phyloP scores from a whole-genome alignment of 2,329 filamentous ascomycete genomes.

The Hypoxylon sp. region DNA sequence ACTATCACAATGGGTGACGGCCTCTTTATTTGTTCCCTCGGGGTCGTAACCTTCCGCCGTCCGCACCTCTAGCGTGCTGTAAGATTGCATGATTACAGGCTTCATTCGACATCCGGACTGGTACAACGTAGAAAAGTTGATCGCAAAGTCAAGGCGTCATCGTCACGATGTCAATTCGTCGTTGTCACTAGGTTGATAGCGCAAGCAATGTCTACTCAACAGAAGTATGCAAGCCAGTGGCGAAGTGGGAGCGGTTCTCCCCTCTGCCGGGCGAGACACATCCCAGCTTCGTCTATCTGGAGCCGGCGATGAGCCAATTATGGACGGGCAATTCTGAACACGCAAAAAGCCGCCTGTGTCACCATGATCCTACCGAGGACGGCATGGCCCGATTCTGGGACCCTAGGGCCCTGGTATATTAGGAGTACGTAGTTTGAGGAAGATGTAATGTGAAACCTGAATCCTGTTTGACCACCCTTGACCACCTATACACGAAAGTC shows the following conservation, averaged over 20 bases:
- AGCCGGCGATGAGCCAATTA: conserved; percentile 5
- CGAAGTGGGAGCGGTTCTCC: neutral
- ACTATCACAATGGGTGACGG: neutral
- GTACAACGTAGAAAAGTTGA: neutral
- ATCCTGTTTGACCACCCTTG: neutral
- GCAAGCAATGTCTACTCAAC: neutral
- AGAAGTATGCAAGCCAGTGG: neutral
- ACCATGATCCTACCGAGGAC: conserved; percentile 5
- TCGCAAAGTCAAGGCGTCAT: neutral
- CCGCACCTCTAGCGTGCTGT: conserved; percentile 38
- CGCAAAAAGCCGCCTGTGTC: conserved; percentile 4
- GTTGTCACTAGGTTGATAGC: neutral
- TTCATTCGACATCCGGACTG: neutral
- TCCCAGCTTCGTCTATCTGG: neutral
- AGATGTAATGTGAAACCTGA: conserved; percentile 2
- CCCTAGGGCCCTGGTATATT: conserved; percentile 1
- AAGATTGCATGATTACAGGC: conserved; percentile 18
- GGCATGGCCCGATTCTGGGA: neutral
- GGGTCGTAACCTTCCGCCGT: conserved; percentile 9
- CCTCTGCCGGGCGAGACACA: neutral
- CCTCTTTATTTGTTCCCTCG: conserved; percentile 16
- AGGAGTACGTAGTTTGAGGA: conserved; percentile 5
- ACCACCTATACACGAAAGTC: neutral
- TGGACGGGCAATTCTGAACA: neutral
- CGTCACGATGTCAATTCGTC: neutral